phyloP scores from a whole-genome alignment of 148 eudicot species.

The Dianthus caryophyllus region DNA sequence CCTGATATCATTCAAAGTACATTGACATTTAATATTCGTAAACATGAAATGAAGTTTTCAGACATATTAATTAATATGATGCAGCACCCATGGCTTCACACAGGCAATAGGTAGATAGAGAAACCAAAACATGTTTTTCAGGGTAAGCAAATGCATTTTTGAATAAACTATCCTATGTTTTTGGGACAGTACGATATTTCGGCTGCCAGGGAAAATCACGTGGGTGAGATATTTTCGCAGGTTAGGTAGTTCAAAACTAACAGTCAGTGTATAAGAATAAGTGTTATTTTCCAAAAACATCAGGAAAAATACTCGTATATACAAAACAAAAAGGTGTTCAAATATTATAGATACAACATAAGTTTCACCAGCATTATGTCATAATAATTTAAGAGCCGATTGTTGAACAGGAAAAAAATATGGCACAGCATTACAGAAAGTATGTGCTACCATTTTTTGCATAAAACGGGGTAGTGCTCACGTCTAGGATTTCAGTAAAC shows the following conservation, averaged over 20 bases:
- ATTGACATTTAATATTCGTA: neutral
- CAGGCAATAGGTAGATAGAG: neutral
- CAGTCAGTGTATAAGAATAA: neutral
- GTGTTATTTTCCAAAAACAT: neutral
- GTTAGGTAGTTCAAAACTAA: neutral
- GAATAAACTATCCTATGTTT: neutral
- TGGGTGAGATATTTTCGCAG: neutral
- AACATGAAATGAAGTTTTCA: neutral
- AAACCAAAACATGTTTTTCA: neutral
- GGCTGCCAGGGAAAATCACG: neutral
- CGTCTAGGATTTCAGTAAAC: neutral
- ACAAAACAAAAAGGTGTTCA: neutral
- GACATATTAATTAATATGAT: neutral
- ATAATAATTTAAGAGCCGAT: neutral
- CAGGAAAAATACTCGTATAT: no score
- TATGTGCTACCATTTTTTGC: neutral
- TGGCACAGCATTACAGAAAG: no score
- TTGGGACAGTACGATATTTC: neutral
- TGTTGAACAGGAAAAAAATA: no score
- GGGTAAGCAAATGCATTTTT: neutral
- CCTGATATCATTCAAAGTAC: constrained; percentile 16
- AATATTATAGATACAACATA: neutral
- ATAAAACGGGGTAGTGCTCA: neutral
- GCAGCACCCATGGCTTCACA: neutral
- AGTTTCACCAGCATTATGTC: neutral